Percentiles rank a stretch among this genome's conserved stretches.
Conservation (phyloP, 2,329 filamentous ascomycete species). For the Tolypocladium tropicale region DNA sequence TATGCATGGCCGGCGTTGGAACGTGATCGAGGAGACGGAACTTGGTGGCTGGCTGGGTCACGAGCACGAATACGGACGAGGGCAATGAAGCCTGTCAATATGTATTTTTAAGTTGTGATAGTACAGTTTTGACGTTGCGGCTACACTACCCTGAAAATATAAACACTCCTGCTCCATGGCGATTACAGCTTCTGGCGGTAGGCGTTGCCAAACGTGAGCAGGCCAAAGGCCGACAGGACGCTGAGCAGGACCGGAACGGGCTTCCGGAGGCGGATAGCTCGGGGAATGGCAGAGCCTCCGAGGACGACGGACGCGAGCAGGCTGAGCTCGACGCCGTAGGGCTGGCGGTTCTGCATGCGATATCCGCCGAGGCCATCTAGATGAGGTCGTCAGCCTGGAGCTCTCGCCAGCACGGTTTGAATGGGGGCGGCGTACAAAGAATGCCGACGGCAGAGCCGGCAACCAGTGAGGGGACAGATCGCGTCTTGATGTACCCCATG, state of each 20-base stretch:
- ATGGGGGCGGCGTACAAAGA: constrained; percentile 37
- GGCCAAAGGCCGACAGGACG: constrained; percentile 65
- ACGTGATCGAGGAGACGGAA: background rate
- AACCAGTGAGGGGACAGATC: constrained; percentile 76
- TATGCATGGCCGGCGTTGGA: constrained; percentile 8
- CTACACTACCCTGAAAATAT: background rate
- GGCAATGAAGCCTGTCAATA: background rate
- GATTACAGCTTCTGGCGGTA: constrained; percentile 33
- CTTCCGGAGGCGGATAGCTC: constrained; percentile 76
- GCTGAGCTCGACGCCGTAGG: constrained; percentile 83
- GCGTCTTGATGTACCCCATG: constrained; percentile 74
- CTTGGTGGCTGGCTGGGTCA: background rate
- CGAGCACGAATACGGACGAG: background rate
- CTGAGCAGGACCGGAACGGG: constrained; percentile 75
- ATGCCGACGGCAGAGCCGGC: constrained; percentile 76
- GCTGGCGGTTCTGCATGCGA: constrained; percentile 62
- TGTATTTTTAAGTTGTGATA: background rate
- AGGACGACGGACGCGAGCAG: constrained; percentile 80
- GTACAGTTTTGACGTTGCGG: background rate
- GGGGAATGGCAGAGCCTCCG: constrained; percentile 73
- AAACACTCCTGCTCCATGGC: background rate
- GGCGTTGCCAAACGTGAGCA: constrained; percentile 70
- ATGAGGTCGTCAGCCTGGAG: background rate
- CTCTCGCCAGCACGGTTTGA: background rate
- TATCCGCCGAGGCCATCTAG: constrained; percentile 69